phyloP scores from a whole-genome alignment of 2,329 filamentous ascomycete species.

The Arthrocladium fulminans region DNA sequence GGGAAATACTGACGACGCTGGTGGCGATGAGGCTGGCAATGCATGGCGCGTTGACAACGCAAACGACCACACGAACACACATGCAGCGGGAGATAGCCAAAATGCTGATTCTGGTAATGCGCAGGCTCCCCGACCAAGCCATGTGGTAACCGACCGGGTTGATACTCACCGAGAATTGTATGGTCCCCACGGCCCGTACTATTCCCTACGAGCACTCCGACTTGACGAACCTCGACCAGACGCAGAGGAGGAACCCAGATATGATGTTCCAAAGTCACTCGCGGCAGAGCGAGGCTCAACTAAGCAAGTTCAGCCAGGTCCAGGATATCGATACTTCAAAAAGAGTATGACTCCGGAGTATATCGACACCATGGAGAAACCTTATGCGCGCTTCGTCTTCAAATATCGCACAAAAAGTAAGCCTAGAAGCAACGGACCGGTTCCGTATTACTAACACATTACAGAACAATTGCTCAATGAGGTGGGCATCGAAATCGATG shows the following conservation, averaged over 20 bases:
- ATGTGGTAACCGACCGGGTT: not conserved
- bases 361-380: slow-evolving; percentile 25
- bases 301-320: slow-evolving; percentile 27
- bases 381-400: slow-evolving; percentile 29
- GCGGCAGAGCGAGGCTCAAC: slow-evolving; percentile 14
- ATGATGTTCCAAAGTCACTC: slow-evolving; percentile 19
- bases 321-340: slow-evolving; percentile 25
- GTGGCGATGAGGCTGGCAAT: not conserved
- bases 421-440: not conserved
- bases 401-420: slow-evolving; percentile 24
- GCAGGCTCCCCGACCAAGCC: not conserved
- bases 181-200: slow-evolving; percentile 22
- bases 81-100: slow-evolving; percentile 7
- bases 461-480: slow-evolving; percentile 18
- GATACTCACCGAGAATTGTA: slow-evolving; percentile 12
- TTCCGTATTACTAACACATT: not conserved
- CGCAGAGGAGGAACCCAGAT: slow-evolving; percentile 21
- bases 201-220: slow-evolving; percentile 4
- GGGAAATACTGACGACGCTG: not conserved
- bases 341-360: slow-evolving; percentile 25
- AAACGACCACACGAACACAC: not conserved
- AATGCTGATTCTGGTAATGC: not conserved
- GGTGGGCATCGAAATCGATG: slow-evolving; percentile 14
- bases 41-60: slow-evolving; percentile 4
- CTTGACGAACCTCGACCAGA: slow-evolving; percentile 7